Conservation (phyloP, 108 stramenopile genomes). For the Schizochytrium sp. region DNA sequence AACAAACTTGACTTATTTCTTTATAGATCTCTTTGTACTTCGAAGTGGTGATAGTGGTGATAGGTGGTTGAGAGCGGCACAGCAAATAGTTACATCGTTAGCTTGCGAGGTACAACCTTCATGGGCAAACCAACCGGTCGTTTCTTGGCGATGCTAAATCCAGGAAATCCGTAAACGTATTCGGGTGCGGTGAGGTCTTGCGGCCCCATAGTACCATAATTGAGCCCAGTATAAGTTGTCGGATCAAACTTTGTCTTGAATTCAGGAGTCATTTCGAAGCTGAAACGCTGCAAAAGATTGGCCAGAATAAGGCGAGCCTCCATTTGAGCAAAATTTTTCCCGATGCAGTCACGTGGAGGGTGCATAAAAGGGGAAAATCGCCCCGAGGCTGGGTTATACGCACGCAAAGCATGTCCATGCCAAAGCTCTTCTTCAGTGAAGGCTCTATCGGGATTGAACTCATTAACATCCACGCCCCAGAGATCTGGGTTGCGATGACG, state of each 20-base stretch:
- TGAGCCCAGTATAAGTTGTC: background rate
- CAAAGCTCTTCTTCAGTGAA: slow-evolving; percentile 56
- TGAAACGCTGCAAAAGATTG: background rate
- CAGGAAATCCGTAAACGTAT: background rate
- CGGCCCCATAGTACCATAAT: slow-evolving; percentile 55
- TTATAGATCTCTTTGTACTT: too few species aligned
- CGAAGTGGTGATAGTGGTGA: too few species aligned
- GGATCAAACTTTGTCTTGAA: background rate
- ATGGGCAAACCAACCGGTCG: too few species aligned
- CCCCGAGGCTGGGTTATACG: slow-evolving; percentile 20
- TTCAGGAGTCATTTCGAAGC: background rate
- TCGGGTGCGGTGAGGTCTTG: background rate
- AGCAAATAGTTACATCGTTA: too few species aligned
- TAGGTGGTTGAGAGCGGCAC: too few species aligned
- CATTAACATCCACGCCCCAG: slow-evolving; percentile 22
- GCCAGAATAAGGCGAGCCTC: slow-evolving; percentile 39
- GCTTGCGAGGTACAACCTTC: too few species aligned
- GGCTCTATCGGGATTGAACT: slow-evolving; percentile 13
- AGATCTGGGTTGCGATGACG: slow-evolving; percentile 55
- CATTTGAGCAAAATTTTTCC: slow-evolving; percentile 54
- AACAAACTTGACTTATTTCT: too few species aligned
- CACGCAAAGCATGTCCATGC: background rate
- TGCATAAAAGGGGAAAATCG: slow-evolving; percentile 51
- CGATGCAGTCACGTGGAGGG: slow-evolving; percentile 50
- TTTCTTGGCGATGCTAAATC: background rate